Percentiles rank a stretch among this genome's conserved stretches.
Evolutionary conservation across 495 filamentous ascomycete genomes (phyloP).

Genomic region (Diplogelasinospora grovesii): DNA sequence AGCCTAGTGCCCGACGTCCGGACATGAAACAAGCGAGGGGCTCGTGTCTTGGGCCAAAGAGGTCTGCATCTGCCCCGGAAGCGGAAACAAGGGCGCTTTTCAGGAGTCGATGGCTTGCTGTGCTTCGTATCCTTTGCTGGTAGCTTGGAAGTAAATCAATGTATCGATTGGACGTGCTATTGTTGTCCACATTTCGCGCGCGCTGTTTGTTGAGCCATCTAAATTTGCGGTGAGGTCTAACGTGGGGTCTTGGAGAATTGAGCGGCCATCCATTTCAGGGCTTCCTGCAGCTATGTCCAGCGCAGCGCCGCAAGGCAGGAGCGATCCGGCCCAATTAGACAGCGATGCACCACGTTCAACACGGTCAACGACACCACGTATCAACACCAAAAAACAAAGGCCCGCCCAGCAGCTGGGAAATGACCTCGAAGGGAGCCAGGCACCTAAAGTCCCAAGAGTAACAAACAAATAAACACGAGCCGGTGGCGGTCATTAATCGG

Average conservation of each 20-base stretch:
- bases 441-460: neutral
- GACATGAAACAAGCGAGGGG: conserved; percentile 39
- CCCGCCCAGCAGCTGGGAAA: conserved; percentile 2
- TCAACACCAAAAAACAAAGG: conserved; percentile 3
- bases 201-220: conserved; percentile 6
- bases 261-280: no score
- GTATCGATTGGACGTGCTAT: conserved; percentile 5
- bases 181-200: neutral
- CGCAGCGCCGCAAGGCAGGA: conserved; percentile 1
- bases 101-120: conserved; percentile 2
- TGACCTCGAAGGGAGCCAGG: neutral
- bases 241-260: neutral
- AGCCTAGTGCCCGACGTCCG: conserved; percentile 16
- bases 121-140: neutral
- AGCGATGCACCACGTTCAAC: neutral
- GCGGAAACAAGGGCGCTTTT: conserved; percentile 4
- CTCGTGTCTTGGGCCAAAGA: conserved; percentile 17
- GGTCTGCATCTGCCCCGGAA: conserved; percentile 9
- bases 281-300: no score
- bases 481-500: conserved; percentile 5
- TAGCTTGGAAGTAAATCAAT: neutral
- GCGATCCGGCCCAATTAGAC: conserved; percentile 12
- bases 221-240: conserved; percentile 1
- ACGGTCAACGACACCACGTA: conserved; percentile 6
- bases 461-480: neutral